Percentiles rank a stretch among this genome's conserved stretches.
phyloP scores from a whole-genome alignment of 1,139 yeast species.

The Zhuliangozyma blackwelliae region DNA sequence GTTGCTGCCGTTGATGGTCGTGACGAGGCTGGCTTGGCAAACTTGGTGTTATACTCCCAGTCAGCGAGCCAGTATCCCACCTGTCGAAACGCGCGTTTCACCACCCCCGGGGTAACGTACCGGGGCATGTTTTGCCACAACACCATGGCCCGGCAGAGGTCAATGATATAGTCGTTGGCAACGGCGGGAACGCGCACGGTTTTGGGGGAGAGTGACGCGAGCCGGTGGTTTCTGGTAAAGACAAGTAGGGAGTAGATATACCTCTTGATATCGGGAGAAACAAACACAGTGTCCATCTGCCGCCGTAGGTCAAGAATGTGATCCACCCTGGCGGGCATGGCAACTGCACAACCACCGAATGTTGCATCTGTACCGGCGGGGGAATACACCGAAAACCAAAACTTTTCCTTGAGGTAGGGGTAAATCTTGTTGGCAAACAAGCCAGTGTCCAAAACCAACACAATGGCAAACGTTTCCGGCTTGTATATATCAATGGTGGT shows the following conservation, averaged over 20 bases:
- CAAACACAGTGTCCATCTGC: constrained; percentile 17
- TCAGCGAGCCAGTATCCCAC: constrained; percentile 47
- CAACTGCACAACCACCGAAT: not conserved
- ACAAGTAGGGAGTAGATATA: constrained; percentile 39
- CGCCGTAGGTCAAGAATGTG: constrained; percentile 8
- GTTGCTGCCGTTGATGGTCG: too few species aligned
- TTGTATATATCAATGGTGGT: constrained; percentile 12
- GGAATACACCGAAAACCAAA: constrained; percentile 30
- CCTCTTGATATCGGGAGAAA: constrained; percentile 34
- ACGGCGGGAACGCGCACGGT: constrained; percentile 33
- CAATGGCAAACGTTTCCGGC: constrained; percentile 22
- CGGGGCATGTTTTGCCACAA: constrained; percentile 19
- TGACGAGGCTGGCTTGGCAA: too few species aligned
- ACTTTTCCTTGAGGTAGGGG: constrained; percentile 33
- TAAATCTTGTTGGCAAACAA: constrained; percentile 16
- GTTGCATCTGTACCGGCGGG: not conserved
- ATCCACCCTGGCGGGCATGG: constrained; percentile 1
- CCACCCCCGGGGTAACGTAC: constrained; percentile 37
- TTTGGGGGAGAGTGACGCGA: constrained; percentile 37
- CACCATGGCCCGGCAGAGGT: constrained; percentile 26
- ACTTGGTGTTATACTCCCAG: constrained; percentile 31
- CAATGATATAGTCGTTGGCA: constrained; percentile 24
- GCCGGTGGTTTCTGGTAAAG: constrained; percentile 37
- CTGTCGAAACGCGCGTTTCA: constrained; percentile 38
- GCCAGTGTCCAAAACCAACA: constrained; percentile 20